phyloP scores from a whole-genome alignment of 805 yeast species.

The Lipomyces japonicus region DNA sequence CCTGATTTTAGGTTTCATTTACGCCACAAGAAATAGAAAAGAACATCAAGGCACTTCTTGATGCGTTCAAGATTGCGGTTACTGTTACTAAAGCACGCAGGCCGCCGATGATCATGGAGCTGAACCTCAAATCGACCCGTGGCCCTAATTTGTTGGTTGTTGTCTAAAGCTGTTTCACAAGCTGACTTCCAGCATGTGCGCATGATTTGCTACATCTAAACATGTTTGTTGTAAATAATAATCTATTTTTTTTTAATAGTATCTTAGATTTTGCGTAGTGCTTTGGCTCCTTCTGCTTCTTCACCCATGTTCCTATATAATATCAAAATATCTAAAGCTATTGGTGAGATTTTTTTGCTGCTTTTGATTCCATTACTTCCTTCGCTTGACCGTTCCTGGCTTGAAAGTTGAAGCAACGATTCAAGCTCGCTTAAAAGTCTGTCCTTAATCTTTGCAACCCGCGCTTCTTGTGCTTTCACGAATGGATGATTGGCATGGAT shows the following conservation, averaged over 20 bases:
- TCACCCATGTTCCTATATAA: not conserved
- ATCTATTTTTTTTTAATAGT: too few relatives aligned
- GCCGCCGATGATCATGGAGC: conserved; percentile 18
- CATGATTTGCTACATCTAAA: too few relatives aligned
- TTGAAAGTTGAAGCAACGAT: not conserved
- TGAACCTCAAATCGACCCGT: conserved; percentile 16
- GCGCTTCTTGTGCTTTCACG: conserved; percentile 11
- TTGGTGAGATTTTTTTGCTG: not conserved
- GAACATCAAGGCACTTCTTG: conserved; percentile 18
- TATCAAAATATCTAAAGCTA: not conserved
- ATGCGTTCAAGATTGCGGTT: conserved; percentile 16
- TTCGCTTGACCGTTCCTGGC: not conserved
- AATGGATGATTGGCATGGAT: conserved; percentile 21
- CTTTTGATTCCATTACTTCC: not conserved
- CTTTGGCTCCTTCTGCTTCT: not conserved
- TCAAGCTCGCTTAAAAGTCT: conserved; percentile 2
- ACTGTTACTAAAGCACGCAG: not conserved
- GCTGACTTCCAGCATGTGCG: too few relatives aligned
- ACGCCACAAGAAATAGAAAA: conserved; percentile 6
- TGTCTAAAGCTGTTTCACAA: conserved; percentile 3
- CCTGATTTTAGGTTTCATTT: conserved; percentile 9
- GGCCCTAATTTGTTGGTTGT: conserved; percentile 23
- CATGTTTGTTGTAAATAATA: too few relatives aligned
- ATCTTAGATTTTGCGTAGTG: not conserved
- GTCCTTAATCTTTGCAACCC: not conserved